A percentile compares a stretch with the other conserved stretches of the same genome.
Evolutionary conservation across 2,329 filamentous ascomycete genomes (phyloP).

Genomic region (Cyphellophora attinorum): DNA sequence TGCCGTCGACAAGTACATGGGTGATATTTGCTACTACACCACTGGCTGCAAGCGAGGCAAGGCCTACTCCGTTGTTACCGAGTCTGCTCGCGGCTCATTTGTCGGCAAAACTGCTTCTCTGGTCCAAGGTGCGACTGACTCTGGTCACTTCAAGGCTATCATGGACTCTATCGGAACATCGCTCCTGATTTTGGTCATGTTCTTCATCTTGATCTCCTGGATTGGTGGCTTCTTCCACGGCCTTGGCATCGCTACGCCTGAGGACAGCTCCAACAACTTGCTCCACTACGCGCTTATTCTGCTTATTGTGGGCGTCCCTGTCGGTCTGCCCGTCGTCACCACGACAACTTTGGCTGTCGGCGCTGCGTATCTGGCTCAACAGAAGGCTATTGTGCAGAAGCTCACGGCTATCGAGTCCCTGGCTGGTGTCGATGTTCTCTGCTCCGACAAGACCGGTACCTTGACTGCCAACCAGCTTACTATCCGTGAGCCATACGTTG

Average conservation of each 20-base stretch:
- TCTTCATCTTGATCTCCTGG: slow-evolving; percentile 66
- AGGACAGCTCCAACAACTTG: slow-evolving; percentile 52
- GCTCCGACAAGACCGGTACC: slow-evolving; percentile 75
- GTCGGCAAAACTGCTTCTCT: slow-evolving; percentile 66
- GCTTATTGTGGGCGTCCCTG: slow-evolving; percentile 68
- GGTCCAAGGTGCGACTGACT: slow-evolving; percentile 65
- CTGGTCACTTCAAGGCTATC: slow-evolving; percentile 73
- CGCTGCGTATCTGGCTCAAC: slow-evolving; percentile 66
- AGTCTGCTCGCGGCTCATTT: slow-evolving; percentile 63
- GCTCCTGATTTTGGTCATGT: slow-evolving; percentile 65
- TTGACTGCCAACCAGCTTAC: slow-evolving; percentile 66
- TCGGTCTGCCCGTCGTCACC: slow-evolving; percentile 70
- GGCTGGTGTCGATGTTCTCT: slow-evolving; percentile 67
- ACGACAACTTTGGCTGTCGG: slow-evolving; percentile 70
- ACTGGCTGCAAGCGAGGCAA: slow-evolving; percentile 75
- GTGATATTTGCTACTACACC: slow-evolving; percentile 67
- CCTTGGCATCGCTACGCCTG: slow-evolving; percentile 51
- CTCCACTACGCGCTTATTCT: slow-evolving; percentile 61
- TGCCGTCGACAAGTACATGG: slow-evolving; percentile 71
- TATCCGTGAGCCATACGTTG: slow-evolving; percentile 67
- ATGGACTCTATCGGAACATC: slow-evolving; percentile 73
- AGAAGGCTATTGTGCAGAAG: slow-evolving; percentile 73
- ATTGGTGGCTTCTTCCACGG: slow-evolving; percentile 71
- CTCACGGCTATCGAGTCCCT: slow-evolving; percentile 69
- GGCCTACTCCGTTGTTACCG: slow-evolving; percentile 59